Conservation (phyloP, 169 alveolate genomes). For the Plasmodium gonderi region DNA sequence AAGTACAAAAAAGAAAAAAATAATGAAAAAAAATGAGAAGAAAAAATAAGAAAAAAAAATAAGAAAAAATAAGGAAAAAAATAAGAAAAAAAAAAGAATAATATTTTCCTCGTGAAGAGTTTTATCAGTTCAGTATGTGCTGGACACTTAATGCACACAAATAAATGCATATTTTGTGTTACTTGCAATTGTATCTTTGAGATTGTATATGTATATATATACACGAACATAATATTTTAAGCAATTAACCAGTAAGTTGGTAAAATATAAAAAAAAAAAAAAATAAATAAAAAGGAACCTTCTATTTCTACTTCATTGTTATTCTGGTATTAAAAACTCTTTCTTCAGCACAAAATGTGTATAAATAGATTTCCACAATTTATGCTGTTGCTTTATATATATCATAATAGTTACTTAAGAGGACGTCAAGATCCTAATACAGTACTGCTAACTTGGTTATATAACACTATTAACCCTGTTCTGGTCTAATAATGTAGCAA, state of each 20-base stretch:
- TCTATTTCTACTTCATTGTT: neutral
- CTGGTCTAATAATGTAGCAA: neutral
- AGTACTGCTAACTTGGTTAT: too few species aligned
- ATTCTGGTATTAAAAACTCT: neutral
- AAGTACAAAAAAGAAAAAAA: neutral
- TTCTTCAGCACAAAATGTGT: neutral
- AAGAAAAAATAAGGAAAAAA: neutral
- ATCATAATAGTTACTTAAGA: neutral
- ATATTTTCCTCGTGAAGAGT: too few species aligned
- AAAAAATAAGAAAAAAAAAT: too few species aligned
- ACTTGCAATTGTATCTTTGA: neutral
- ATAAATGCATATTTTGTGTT: slow-evolving; percentile 1
- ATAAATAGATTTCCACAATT: neutral
- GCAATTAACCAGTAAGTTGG: neutral
- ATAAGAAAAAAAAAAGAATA: neutral
- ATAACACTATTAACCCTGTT: too few species aligned
- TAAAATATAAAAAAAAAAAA: too few species aligned
- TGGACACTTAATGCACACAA: neutral
- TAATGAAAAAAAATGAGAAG: neutral
- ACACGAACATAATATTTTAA: neutral
- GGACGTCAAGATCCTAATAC: too few species aligned
- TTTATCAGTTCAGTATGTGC: neutral
- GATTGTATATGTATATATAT: neutral
- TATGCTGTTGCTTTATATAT: neutral
- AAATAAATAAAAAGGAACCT: neutral